phyloP scores from a whole-genome alignment of 2,329 filamentous ascomycete genomes.

The Penicillium sp. region DNA sequence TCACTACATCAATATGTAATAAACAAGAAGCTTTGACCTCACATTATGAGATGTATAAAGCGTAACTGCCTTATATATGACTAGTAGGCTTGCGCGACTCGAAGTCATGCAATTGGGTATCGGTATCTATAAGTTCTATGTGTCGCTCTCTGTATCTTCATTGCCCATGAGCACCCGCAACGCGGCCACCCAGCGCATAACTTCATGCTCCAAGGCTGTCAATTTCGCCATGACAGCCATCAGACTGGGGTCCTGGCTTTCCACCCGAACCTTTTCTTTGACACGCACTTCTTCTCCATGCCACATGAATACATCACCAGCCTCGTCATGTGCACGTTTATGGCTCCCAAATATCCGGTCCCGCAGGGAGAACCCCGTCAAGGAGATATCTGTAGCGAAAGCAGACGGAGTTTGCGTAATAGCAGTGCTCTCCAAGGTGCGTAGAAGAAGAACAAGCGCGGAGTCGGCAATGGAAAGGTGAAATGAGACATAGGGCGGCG shows the following conservation, averaged over 20 bases:
- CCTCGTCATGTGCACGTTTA: slow-evolving; percentile 74
- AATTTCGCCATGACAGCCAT: slow-evolving; percentile 83
- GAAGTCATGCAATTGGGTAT: neutral
- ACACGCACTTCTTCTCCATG: slow-evolving; percentile 74
- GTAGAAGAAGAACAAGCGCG: slow-evolving; percentile 67
- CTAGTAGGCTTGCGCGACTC: neutral
- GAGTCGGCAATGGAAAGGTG: slow-evolving; percentile 69
- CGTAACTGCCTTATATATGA: too few species aligned
- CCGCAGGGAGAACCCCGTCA: slow-evolving; percentile 58
- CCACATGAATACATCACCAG: slow-evolving; percentile 72
- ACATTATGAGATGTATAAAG: too few species aligned
- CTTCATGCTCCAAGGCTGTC: slow-evolving; percentile 70
- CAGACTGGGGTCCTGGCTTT: slow-evolving; percentile 83
- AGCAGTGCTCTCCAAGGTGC: slow-evolving; percentile 67
- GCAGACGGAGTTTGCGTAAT: slow-evolving; percentile 61
- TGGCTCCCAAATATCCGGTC: slow-evolving; percentile 53
- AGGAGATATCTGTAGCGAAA: slow-evolving; percentile 66
- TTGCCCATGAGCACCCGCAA: slow-evolving; percentile 76
- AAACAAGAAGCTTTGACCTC: neutral
- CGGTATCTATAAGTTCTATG: neutral
- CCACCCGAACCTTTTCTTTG: slow-evolving; percentile 83
- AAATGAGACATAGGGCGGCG: slow-evolving; percentile 71
- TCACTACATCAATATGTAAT: neutral
- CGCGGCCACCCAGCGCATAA: slow-evolving; percentile 69
- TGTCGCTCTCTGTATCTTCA: slow-evolving; percentile 46